Evolutionary conservation across 2,329 filamentous ascomycete species (phyloP), one percentile per base, ranked within the genome.

Genomic region (Colletotrichum musae): DNA sequence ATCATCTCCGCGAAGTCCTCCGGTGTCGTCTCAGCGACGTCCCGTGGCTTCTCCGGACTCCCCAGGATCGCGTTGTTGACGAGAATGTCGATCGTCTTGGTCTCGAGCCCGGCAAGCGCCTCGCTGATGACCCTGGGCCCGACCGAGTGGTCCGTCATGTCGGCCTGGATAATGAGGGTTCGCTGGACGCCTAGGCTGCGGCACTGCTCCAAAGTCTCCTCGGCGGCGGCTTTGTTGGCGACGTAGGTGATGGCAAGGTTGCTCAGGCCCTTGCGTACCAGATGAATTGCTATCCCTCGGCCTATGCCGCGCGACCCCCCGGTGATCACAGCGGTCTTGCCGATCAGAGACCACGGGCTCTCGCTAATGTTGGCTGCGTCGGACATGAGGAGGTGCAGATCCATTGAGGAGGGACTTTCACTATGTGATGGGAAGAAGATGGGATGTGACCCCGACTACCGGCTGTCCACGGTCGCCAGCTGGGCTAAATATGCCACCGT

Each of bases 161-260:
- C 24, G 15, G 36, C 56, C 6, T 60, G 48, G n/a, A 61, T 39
- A n/a, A 48, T 48, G n/a, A 50, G 15, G 1, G 62, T 45, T 3
- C 52, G 52, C 12, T 39, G 28, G 15, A 50, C 62, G 2, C 62
- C 62, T 5, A 65, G 45, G 3, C 28, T 28, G 13, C 52, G 60
- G 13, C 51, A 56, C 0, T 24, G 16, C 15, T 60, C 39, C 24
- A 65, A 5, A 5, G 60, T 64, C 6, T 64, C 41, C 39, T 65
- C 62, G 2, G 56, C 62, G 1, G 62, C 62, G 28, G 48, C 16
- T 10, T 59, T 52, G 21, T 65, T 65, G 5, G 54, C 21, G n/a
- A 60, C 62, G 50, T 60, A 65, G 4, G 56, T 60, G 7, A 65
- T 65, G 26, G 62, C 62, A 16, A 65, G 47, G 15, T 65, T 65